phyloP scores from a whole-genome alignment of 73 alveolate species.

The Stentor coeruleus region DNA sequence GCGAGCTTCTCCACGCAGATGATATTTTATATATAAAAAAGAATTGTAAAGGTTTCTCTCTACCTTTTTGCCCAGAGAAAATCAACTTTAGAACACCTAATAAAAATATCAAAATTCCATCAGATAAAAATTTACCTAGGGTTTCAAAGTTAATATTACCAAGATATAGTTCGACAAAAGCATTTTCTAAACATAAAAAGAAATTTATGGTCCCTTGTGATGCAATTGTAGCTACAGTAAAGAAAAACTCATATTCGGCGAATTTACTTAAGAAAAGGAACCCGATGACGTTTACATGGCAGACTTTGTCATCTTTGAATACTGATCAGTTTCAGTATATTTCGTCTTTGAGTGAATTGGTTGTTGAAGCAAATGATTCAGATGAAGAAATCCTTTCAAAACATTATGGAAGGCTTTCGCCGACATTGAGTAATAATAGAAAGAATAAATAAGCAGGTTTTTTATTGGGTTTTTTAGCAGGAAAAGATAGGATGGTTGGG shows the following conservation, averaged over 20 bases:
- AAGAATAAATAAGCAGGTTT: no score
- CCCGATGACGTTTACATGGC: not conserved
- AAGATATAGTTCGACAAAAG: not conserved
- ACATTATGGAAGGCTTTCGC: not conserved
- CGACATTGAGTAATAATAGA: not conserved
- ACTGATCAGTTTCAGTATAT: not conserved
- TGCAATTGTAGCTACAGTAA: not conserved
- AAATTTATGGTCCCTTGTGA: not conserved
- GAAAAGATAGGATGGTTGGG: no score
- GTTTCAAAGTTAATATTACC: not conserved
- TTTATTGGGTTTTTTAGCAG: no score
- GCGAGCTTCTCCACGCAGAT: not conserved
- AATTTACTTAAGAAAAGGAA: not conserved
- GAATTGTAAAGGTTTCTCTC: not conserved
- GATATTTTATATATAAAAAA: not conserved
- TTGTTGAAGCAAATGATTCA: not conserved
- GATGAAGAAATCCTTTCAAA: not conserved
- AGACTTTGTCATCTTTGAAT: not conserved
- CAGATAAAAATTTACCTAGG: not conserved
- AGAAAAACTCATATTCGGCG: not conserved
- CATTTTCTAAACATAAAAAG: no score
- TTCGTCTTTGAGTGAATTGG: not conserved
- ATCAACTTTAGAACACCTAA: not conserved
- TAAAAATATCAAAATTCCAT: not conserved
- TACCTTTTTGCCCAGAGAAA: slow-evolving; percentile 10